Conservation (phyloP, 352 stramenopile genomes). For the Phytophthora pinifolia region DNA sequence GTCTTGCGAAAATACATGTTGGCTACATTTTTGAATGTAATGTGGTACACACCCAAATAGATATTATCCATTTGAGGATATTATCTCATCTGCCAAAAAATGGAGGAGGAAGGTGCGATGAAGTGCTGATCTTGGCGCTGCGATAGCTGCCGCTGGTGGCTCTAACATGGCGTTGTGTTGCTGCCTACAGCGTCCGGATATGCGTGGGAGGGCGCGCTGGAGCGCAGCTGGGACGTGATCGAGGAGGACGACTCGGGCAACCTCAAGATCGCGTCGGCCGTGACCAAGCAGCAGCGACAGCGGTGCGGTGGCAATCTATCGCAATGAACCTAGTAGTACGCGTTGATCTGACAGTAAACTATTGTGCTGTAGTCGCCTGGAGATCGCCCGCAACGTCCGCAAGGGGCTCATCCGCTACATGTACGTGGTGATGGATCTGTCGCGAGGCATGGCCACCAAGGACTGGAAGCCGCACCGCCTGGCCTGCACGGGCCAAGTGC, state of each 20-base stretch:
- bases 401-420: conserved; percentile 87
- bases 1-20: too few species aligned
- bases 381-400: conserved; percentile 84
- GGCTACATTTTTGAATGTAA: conserved; percentile 11
- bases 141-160: background rate
- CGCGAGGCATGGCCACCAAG: conserved; percentile 83
- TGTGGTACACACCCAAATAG: background rate
- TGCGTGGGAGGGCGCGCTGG: conserved; percentile 81
- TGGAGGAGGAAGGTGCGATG: conserved; percentile 32
- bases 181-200: conserved; percentile 49
- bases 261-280: conserved; percentile 70
- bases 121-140: background rate
- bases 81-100: conserved; percentile 1
- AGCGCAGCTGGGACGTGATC: conserved; percentile 87
- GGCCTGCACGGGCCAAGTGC: conserved; percentile 57
- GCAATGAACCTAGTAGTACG: background rate
- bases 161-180: background rate
- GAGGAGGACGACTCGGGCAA: conserved; percentile 83
- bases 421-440: conserved; percentile 86
- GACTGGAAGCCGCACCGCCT: conserved; percentile 88
- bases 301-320: conserved; percentile 37
- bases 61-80: background rate
- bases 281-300: conserved; percentile 70
- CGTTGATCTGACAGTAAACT: conserved; percentile 7
- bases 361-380: conserved; percentile 42